Evolutionary conservation across 805 yeast genomes (phyloP), one percentile per base, ranked within the genome.

Genomic region (Cyberlindnera galapagoensis): DNA sequence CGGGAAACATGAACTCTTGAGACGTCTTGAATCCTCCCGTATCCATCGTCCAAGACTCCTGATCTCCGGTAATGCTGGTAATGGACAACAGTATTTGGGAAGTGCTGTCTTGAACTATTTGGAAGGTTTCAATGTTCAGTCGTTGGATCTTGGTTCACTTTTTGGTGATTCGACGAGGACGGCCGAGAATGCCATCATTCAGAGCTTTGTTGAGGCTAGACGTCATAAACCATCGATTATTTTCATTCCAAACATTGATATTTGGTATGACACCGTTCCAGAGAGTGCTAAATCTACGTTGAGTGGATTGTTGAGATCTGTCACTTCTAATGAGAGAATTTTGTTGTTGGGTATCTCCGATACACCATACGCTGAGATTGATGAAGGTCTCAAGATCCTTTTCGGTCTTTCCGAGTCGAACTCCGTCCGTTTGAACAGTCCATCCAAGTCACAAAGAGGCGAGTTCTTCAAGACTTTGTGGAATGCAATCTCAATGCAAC

Each of bases 101-200:
- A 67, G 87, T 3, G 96, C 97, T 0, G 64, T 88, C 8, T 62
- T 90, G 32, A 81, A 86, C 47, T 69, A 76, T 43, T 61, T 92
- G 31, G 98, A 92, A 58, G 95, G 96, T 0, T 85, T 80, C 47
- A 90, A 86, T 49, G 78, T 86, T 10, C 97, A 92, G 53, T 73
- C 82, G 1, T 63, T 92, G 25, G 98, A 92, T 52, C 61, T 92
- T 36, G 82, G 87, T 2, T 67, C 79, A 7, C 52, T 92, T 34
- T 76, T 77, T 41, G 75, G 86, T 10, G 97, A 90, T 46, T 66
- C 90, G 7, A 74, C 86, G 0, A 64, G 84, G 46, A 74, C 94
- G 0, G 78, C 90, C 2, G 98, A 92, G 54, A 80, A 85, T 49
- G 70, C 82, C 1, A 68, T 87, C 14, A 83, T 90, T 18, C 95